These are phyloP conservation scores for Colletotrichum orbiculare DNA, from an alignment of 2,329 filamentous ascomycete species.

Conservation along the genomic window DNA sequence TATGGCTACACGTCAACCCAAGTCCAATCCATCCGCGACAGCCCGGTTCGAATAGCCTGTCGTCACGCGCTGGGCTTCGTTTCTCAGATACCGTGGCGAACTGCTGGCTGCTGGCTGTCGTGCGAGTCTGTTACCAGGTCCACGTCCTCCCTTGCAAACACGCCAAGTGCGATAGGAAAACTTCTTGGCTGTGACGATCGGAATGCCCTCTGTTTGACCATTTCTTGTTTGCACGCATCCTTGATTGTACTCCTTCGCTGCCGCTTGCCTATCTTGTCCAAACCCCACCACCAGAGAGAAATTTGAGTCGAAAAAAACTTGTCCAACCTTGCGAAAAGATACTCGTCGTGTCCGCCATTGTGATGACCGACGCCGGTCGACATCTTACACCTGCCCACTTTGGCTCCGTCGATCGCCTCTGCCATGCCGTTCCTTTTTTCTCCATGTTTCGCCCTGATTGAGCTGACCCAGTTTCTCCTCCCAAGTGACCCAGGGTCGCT, in stretches of 20 bases:
- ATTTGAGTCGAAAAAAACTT: background rate
- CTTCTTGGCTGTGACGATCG: constrained; percentile 15
- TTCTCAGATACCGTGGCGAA: constrained; percentile 24
- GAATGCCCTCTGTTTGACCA: background rate
- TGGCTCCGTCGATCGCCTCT: constrained; percentile 27
- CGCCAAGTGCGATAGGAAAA: background rate
- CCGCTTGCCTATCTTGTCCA: no score
- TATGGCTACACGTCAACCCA: constrained; percentile 2
- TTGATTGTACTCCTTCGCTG: background rate
- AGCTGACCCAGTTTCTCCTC: background rate
- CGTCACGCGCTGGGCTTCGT: constrained; percentile 1
- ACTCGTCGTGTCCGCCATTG: background rate
- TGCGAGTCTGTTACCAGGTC: background rate
- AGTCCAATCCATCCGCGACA: constrained; percentile 27
- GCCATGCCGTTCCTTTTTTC: constrained; percentile 8
- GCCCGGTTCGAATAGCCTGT: background rate
- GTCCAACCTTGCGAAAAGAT: background rate
- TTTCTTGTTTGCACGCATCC: background rate
- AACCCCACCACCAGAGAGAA: no score
- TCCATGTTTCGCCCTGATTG: constrained; percentile 32
- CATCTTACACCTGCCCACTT: constrained; percentile 11
- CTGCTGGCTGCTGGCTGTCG: constrained; percentile 2
- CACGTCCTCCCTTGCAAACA: background rate
- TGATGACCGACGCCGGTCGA: background rate
- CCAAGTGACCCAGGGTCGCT: constrained; percentile 2